phyloP scores from a whole-genome alignment of 2,329 filamentous ascomycete species.

The Phoma sp. region DNA sequence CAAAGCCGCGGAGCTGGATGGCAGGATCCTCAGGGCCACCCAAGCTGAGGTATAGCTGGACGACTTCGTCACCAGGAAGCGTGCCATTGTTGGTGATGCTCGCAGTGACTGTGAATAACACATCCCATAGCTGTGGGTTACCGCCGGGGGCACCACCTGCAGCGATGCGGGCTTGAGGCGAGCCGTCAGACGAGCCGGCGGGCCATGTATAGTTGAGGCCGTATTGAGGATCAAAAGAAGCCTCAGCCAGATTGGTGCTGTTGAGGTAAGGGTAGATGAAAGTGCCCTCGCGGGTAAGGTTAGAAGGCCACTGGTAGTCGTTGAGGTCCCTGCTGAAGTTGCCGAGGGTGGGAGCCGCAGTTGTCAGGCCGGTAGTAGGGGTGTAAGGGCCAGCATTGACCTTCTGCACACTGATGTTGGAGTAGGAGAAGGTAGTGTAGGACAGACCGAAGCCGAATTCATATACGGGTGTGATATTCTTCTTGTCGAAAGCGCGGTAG shows the following conservation, averaged over 20 bases:
- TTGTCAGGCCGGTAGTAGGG: conserved; percentile 67
- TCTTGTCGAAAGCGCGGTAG: conserved; percentile 75
- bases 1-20: conserved; percentile 77
- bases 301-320: conserved; percentile 72
- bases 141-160: conserved; percentile 70
- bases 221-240: conserved; percentile 65
- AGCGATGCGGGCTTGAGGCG: conserved; percentile 63
- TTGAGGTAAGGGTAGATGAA: conserved; percentile 79
- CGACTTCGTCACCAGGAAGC: conserved; percentile 70
- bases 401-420: conserved; percentile 66
- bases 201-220: conserved; percentile 67
- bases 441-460: conserved; percentile 83
- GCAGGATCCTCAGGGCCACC: conserved; percentile 76
- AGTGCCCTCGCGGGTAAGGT: conserved; percentile 58
- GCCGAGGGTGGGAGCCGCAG: conserved; percentile 68
- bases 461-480: conserved; percentile 70
- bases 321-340: conserved; percentile 66
- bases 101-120: conserved; percentile 70
- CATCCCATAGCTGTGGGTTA: conserved; percentile 69
- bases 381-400: conserved; percentile 59
- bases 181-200: conserved; percentile 60
- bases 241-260: conserved; percentile 62
- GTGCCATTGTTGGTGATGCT: conserved; percentile 74
- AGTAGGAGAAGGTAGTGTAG: conserved; percentile 80
- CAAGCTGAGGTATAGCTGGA: conserved; percentile 78